phyloP scores from a whole-genome alignment of 1,284 basidiomycete species.

The Ustilago loliicola region DNA sequence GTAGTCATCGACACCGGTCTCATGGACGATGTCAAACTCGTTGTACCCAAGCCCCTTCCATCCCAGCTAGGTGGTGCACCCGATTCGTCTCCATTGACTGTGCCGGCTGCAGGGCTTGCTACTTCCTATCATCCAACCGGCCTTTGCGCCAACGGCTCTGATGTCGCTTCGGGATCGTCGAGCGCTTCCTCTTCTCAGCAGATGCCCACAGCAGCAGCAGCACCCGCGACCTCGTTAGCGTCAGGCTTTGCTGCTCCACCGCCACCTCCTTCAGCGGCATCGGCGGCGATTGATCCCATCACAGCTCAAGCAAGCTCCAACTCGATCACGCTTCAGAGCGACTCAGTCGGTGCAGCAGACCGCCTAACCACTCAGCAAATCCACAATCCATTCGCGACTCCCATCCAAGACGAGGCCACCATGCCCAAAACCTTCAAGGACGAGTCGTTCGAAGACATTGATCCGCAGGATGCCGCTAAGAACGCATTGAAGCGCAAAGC shows the following conservation, averaged over 20 bases:
- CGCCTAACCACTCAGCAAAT: slow-evolving; percentile 17
- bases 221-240: background rate
- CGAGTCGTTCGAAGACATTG: slow-evolving; percentile 36
- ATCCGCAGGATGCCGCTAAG: slow-evolving; percentile 34
- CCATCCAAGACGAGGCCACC: slow-evolving; percentile 24
- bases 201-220: background rate
- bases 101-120: slow-evolving; percentile 18
- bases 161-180: slow-evolving; percentile 6
- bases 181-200: slow-evolving; percentile 13
- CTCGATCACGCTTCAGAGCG: slow-evolving; percentile 27
- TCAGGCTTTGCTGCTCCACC: background rate
- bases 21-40: slow-evolving; percentile 78
- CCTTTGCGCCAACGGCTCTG: slow-evolving; percentile 19
- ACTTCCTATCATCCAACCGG: slow-evolving; percentile 27
- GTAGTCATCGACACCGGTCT: slow-evolving; percentile 82
- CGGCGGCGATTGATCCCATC: slow-evolving; percentile 23
- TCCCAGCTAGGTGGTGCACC: background rate
- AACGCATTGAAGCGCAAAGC: slow-evolving; percentile 36
- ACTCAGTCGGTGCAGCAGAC: slow-evolving; percentile 27
- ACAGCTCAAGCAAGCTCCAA: slow-evolving; percentile 14
- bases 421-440: slow-evolving; percentile 8
- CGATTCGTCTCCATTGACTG: slow-evolving; percentile 38
- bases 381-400: slow-evolving; percentile 6
- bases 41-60: slow-evolving; percentile 72
- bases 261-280: slow-evolving; percentile 10